Percentiles rank a stretch among this genome's conserved stretches.
phyloP scores from a whole-genome alignment of 441 rosid species.

The Raphanus hybrid region DNA sequence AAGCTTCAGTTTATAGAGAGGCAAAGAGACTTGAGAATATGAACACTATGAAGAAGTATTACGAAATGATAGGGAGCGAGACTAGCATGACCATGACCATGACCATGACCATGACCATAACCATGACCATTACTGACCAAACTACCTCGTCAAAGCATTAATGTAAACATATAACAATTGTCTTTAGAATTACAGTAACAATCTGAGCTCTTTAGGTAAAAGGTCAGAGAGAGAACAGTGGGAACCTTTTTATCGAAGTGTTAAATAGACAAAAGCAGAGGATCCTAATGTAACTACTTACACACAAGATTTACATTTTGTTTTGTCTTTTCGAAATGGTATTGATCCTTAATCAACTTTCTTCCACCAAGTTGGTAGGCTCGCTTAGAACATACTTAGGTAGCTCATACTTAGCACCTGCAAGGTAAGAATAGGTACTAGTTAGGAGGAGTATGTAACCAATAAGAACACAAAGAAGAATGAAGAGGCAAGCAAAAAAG shows the following conservation, averaged over 20 bases:
- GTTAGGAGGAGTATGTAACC: slow-evolving; percentile 9
- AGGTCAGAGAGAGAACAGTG: slow-evolving; percentile 31
- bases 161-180: slow-evolving; percentile 11
- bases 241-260: slow-evolving; percentile 1
- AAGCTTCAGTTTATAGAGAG: slow-evolving; percentile 30
- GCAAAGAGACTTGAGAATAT: slow-evolving; percentile 30
- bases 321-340: slow-evolving; percentile 19
- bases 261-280: slow-evolving; percentile 41
- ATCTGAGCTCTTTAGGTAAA: slow-evolving; percentile 27
- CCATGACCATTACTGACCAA: slow-evolving; percentile 10
- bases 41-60: slow-evolving; percentile 31
- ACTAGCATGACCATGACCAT: slow-evolving; percentile 15
- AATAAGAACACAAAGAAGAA: not conserved
- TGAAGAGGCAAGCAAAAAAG: not conserved
- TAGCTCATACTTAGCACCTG: slow-evolving; percentile 89
- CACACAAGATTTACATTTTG: slow-evolving; percentile 42
- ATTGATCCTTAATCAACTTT: slow-evolving; percentile 44
- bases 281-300: slow-evolving; percentile 45
- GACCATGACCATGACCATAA: too few species aligned
- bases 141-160: slow-evolving; percentile 22
- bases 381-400: slow-evolving; percentile 90
- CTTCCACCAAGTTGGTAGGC: slow-evolving; percentile 77
- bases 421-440: slow-evolving; percentile 25
- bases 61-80: slow-evolving; percentile 20
- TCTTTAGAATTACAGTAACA: slow-evolving; percentile 20